A percentile compares a stretch with the other conserved stretches of the same genome.
Conservation (phyloP, 352 stramenopile species). For the Globisporangium solare region DNA sequence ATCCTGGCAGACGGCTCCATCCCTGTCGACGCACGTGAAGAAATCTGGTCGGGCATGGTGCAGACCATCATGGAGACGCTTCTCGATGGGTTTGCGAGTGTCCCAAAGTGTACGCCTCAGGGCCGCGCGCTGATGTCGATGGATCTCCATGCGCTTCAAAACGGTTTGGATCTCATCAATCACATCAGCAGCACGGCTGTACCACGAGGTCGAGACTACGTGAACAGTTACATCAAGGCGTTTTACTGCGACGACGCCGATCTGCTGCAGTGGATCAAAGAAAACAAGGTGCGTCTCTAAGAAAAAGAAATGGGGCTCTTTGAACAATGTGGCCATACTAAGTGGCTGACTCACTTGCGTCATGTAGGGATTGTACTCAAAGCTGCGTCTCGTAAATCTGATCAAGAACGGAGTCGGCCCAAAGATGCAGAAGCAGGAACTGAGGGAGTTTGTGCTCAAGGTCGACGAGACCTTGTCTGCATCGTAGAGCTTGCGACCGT, state of each 20-base stretch:
- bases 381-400: slow-evolving; percentile 52
- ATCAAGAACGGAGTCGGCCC: slow-evolving; percentile 64
- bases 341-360: neutral
- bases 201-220: slow-evolving; percentile 50
- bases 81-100: slow-evolving; percentile 88
- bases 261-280: slow-evolving; percentile 75
- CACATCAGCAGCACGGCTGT: slow-evolving; percentile 52
- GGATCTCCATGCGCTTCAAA: slow-evolving; percentile 91
- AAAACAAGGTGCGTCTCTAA: slow-evolving; percentile 49
- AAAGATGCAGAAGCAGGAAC: slow-evolving; percentile 40
- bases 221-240: slow-evolving; percentile 85
- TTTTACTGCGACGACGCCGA: slow-evolving; percentile 88
- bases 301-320: too few species aligned
- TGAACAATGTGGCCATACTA: too few species aligned
- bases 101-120: slow-evolving; percentile 91
- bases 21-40: slow-evolving; percentile 56
- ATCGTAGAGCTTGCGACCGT: neutral
- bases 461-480: slow-evolving; percentile 47
- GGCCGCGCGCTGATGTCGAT: slow-evolving; percentile 96
- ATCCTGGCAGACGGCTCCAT: slow-evolving; percentile 64
- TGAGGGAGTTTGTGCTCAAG: slow-evolving; percentile 57
- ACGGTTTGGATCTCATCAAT: slow-evolving; percentile 79
- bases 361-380: slow-evolving; percentile 52
- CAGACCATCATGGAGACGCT: slow-evolving; percentile 88
- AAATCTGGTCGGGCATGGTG: slow-evolving; percentile 80